Conservation (phyloP, 495 filamentous ascomycete genomes). For the Penicillium subrubescens region DNA sequence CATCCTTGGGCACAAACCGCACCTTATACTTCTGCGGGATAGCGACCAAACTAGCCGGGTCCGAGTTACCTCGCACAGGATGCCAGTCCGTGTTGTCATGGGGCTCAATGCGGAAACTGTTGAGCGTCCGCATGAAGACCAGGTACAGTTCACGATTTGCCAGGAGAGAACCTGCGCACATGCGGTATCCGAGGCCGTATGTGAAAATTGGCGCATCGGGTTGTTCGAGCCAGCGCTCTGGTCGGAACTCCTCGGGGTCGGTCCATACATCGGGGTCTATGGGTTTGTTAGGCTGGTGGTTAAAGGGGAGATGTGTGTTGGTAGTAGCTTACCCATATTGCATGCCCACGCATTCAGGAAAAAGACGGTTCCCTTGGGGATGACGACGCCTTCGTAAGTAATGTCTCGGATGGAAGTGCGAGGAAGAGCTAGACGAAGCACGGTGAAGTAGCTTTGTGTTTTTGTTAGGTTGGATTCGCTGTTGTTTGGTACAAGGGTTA, state of each 20-base stretch:
- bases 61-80: conserved; percentile 56
- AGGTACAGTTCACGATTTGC: conserved; percentile 68
- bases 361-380: conserved; percentile 61
- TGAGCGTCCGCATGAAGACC: conserved; percentile 62
- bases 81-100: conserved; percentile 53
- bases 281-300: conserved; percentile 3
- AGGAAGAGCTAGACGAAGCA: conserved; percentile 63
- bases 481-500: neutral
- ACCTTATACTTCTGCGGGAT: conserved; percentile 58
- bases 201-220: conserved; percentile 64
- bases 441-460: conserved; percentile 52
- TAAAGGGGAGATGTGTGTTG: neutral
- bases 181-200: conserved; percentile 64
- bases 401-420: conserved; percentile 62
- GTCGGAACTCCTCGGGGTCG: conserved; percentile 60
- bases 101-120: conserved; percentile 58
- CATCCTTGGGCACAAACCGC: conserved; percentile 55
- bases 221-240: conserved; percentile 64
- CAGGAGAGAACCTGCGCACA: conserved; percentile 65
- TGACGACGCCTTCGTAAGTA: conserved; percentile 54
- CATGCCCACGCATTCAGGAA: conserved; percentile 70
- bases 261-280: conserved; percentile 58
- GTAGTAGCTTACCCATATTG: conserved; percentile 53
- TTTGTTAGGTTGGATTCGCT: neutral
- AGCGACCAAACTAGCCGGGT: conserved; percentile 60